Conservation (phyloP, 2,329 filamentous ascomycete genomes). For the Ascochyta viciae-villosae region DNA sequence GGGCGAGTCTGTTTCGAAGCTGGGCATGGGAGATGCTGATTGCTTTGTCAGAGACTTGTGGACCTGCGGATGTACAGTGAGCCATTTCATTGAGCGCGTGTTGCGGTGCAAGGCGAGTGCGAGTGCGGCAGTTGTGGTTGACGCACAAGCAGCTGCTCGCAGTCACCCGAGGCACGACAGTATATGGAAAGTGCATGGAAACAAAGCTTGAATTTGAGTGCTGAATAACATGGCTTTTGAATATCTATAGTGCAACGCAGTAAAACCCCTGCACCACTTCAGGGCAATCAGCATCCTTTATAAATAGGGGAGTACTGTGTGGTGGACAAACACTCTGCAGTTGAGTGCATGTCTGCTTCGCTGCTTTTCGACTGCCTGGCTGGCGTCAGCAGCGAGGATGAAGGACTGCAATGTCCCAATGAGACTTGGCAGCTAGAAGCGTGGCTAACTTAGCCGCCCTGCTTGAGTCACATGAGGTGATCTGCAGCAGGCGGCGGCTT, state of each 20-base stretch:
- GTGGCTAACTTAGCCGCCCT: not conserved
- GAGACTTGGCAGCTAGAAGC: conserved; percentile 1
- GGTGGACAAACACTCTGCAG: conserved; percentile 12
- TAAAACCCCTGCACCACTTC: conserved; percentile 21
- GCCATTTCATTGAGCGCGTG: not conserved
- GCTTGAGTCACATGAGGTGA: not conserved
- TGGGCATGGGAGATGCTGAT: conserved; percentile 4
- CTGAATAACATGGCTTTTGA: conserved; percentile 10
- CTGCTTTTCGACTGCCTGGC: not conserved
- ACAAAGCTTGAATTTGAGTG: conserved; percentile 9
- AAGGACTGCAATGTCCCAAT: conserved; percentile 1
- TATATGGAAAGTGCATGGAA: not conserved
- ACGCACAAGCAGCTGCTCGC: not conserved
- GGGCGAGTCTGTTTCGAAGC: conserved; percentile 16
- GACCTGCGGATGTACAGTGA: not conserved
- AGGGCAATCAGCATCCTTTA: conserved; percentile 18
- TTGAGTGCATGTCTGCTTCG: conserved; percentile 8
- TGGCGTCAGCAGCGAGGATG: not conserved
- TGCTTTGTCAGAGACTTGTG: not conserved
- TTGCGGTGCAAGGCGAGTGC: not conserved
- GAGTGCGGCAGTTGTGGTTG: not conserved
- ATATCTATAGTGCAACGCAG: conserved; percentile 12
- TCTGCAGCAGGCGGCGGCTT: not conserved
- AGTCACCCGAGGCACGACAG: not conserved
- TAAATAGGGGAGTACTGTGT: conserved; percentile 20